Percentiles rank a stretch among this genome's conserved stretches.
These are phyloP conservation scores for Colletotrichum sp. DNA, from an alignment of 2,329 filamentous ascomycete genomes.

Conservation along the genomic window DNA sequence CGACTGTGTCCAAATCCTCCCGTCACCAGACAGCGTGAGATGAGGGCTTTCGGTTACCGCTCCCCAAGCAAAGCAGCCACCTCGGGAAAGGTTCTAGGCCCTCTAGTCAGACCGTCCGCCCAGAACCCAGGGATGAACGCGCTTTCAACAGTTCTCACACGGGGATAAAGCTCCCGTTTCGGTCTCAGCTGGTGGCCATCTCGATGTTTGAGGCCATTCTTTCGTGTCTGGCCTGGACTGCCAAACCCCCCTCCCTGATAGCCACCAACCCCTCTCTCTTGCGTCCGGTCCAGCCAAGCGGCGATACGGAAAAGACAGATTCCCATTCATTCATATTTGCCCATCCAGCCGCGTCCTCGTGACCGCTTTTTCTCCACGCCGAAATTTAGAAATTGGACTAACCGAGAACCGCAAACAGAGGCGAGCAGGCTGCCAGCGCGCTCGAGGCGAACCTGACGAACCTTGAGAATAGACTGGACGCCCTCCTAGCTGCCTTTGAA, in stretches of 20 bases:
- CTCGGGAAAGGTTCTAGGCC: not conserved
- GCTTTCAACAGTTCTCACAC: not conserved
- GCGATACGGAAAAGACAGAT: conserved; percentile 10
- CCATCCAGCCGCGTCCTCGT: not conserved
- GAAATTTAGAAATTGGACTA: not conserved
- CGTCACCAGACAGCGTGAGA: not conserved
- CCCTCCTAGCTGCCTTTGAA: conserved; percentile 55
- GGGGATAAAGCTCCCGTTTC: not conserved
- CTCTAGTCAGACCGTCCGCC: not conserved
- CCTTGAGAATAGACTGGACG: conserved; percentile 61
- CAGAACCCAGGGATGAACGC: not conserved
- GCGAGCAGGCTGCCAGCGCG: conserved; percentile 57
- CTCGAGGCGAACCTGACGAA: conserved; percentile 57
- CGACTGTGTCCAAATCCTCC: not conserved
- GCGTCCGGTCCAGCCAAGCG: conserved; percentile 8
- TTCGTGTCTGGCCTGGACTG: not conserved
- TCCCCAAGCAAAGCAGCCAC: conserved; percentile 1
- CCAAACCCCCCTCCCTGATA: not conserved
- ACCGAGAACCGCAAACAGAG: conserved; percentile 38
- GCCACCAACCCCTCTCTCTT: not conserved
- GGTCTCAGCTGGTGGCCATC: not conserved
- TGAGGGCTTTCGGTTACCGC: conserved; percentile 4
- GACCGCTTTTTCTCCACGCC: conserved; percentile 8
- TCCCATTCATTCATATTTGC: conserved; percentile 7
- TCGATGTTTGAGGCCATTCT: not conserved